phyloP scores from a whole-genome alignment of 1,284 basidiomycete genomes.

The Apiotrichum sp. region DNA sequence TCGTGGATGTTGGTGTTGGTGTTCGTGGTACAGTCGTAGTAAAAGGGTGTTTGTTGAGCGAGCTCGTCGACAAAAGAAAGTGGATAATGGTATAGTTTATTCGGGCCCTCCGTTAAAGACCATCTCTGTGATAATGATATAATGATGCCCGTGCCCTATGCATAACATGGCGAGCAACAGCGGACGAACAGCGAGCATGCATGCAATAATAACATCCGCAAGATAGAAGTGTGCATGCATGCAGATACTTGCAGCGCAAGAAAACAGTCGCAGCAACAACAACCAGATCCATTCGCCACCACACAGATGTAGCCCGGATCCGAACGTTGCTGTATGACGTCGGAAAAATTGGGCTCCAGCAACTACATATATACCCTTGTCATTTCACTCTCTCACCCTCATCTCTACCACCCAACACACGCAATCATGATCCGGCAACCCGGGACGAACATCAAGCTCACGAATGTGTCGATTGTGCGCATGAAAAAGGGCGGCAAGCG shows the following conservation, averaged over 20 bases:
- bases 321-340: background rate
- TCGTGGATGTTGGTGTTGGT: background rate
- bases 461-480: conserved; percentile 92
- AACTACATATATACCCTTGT: background rate
- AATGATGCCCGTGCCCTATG: too few species aligned
- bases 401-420: background rate
- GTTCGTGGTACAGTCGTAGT: too few species aligned
- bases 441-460: conserved; percentile 52
- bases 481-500: conserved; percentile 95
- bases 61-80: background rate
- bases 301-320: too few species aligned
- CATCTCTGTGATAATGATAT: too few species aligned
- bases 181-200: too few species aligned
- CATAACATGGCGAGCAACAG: too few species aligned
- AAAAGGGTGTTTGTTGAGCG: too few species aligned
- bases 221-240: too few species aligned
- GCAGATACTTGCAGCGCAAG: too few species aligned
- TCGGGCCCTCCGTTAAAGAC: background rate
- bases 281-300: background rate
- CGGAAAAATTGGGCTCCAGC: background rate
- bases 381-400: background rate
- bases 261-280: too few species aligned
- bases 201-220: too few species aligned
- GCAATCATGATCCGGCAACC: conserved; percentile 16
- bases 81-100: background rate